phyloP scores from a whole-genome alignment of 441 rosid species.

The Euphorbia schlechtendalii region DNA sequence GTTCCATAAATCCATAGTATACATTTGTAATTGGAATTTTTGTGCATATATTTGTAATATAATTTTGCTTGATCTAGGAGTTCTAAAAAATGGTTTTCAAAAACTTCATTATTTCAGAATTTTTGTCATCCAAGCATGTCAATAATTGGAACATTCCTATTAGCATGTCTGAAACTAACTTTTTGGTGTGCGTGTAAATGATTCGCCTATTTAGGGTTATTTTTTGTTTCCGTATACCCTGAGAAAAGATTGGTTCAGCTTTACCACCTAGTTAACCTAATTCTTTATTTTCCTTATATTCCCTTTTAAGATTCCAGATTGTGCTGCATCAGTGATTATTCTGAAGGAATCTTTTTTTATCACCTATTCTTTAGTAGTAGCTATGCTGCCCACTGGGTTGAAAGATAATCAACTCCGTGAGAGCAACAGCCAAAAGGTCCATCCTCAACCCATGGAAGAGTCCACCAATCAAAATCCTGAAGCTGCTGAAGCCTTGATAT shows the following conservation, averaged over 20 bases:
- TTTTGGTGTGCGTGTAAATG: not conserved
- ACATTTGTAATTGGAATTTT: not conserved
- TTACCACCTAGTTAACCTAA: not conserved
- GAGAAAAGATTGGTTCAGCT: not conserved
- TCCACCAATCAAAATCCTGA: constrained; percentile 72
- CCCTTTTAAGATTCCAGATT: constrained; percentile 26
- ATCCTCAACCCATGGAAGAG: constrained; percentile 98
- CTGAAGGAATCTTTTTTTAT: constrained; percentile 16
- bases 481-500: constrained; percentile 73
- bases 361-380: constrained; percentile 39
- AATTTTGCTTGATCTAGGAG: not conserved
- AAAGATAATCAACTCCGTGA: constrained; percentile 87
- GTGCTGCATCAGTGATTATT: constrained; percentile 18
- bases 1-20: not conserved
- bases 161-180: not conserved
- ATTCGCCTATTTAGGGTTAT: not conserved
- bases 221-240: no score
- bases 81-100: no score
- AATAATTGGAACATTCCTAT: not conserved
- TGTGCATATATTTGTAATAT: not conserved
- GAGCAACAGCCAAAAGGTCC: constrained; percentile 77
- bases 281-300: not conserved
- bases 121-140: not conserved
- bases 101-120: not conserved
- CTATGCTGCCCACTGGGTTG: constrained; percentile 84